Conservation (phyloP, 495 filamentous ascomycete genomes). For the Penicillium antarcticum region DNA sequence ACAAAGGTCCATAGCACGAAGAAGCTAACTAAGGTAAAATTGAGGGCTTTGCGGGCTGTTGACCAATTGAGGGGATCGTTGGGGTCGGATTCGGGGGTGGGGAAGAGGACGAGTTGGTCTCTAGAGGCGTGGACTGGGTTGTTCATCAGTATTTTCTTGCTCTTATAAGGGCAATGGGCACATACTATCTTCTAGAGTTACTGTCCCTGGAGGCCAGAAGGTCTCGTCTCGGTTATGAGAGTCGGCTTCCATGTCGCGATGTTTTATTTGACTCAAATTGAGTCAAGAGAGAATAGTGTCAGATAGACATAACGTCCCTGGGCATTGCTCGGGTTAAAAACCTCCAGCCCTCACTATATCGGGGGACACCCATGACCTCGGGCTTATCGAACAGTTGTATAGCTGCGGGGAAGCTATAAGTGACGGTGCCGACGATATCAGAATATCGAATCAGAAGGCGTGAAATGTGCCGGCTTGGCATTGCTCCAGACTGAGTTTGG, state of each 20-base stretch:
- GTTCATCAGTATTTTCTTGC: background rate
- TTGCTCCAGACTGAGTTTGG: too few relatives aligned
- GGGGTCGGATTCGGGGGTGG: conserved; percentile 24
- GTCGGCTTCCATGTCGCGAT: conserved; percentile 8
- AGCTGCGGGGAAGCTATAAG: conserved; percentile 4
- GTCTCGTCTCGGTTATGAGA: conserved; percentile 15
- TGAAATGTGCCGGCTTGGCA: conserved; percentile 22
- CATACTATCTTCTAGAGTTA: conserved; percentile 21
- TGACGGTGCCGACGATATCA: conserved; percentile 1
- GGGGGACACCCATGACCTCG: background rate
- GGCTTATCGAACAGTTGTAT: conserved; percentile 4
- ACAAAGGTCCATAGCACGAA: conserved; percentile 38
- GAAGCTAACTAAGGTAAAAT: conserved; percentile 37
- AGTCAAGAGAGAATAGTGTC: too few relatives aligned
- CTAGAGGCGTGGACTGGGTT: conserved; percentile 14
- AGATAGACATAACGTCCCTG: too few relatives aligned
- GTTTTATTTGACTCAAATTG: background rate
- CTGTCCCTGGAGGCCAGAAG: conserved; percentile 26
- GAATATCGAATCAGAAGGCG: conserved; percentile 9
- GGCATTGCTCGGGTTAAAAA: too few relatives aligned
- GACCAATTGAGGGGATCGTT: conserved; percentile 35
- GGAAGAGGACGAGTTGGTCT: conserved; percentile 22
- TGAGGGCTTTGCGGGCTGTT: conserved; percentile 29
- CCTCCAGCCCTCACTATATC: background rate
- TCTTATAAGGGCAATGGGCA: background rate